phyloP scores from a whole-genome alignment of 1,284 basidiomycete species.

The Boletus mariae region DNA sequence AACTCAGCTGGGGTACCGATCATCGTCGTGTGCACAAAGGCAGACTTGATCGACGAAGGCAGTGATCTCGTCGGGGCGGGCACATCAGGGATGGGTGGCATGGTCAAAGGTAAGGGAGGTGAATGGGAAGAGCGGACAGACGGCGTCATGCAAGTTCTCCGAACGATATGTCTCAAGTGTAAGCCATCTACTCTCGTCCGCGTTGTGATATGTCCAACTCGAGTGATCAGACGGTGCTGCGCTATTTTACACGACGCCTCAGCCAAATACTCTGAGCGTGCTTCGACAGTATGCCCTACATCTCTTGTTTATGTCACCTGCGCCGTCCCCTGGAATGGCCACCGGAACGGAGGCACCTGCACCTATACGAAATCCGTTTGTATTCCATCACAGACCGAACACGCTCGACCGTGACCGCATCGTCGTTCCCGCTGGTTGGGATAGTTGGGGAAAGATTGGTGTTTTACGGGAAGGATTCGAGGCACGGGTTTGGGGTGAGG shows the following conservation, averaged over 20 bases:
- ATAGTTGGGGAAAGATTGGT: slow-evolving; percentile 94
- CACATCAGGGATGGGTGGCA: slow-evolving; percentile 69
- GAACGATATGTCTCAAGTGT: slow-evolving; percentile 92
- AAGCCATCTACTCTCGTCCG: slow-evolving; percentile 34
- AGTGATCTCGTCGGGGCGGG: slow-evolving; percentile 67
- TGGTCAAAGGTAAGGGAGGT: slow-evolving; percentile 82
- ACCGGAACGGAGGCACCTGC: slow-evolving; percentile 48
- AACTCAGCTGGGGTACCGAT: slow-evolving; percentile 84
- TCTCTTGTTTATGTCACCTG: slow-evolving; percentile 76
- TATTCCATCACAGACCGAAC: slow-evolving; percentile 85
- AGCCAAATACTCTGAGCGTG: slow-evolving; percentile 74
- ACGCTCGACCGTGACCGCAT: slow-evolving; percentile 90
- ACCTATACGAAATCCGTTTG: slow-evolving; percentile 71
- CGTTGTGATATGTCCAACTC: not conserved
- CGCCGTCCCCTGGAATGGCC: slow-evolving; percentile 52
- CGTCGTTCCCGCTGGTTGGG: slow-evolving; percentile 94
- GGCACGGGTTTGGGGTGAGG: slow-evolving; percentile 73
- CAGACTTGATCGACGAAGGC: slow-evolving; percentile 80
- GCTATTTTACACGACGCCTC: slow-evolving; percentile 87
- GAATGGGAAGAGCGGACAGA: slow-evolving; percentile 97
- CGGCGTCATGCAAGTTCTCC: slow-evolving; percentile 89
- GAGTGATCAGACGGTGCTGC: slow-evolving; percentile 75
- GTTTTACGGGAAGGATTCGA: slow-evolving; percentile 92
- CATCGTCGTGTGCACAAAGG: slow-evolving; percentile 88
- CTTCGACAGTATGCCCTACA: slow-evolving; percentile 89